Conservation (phyloP, 495 filamentous ascomycete genomes). For the Aspergillus sparsus region DNA sequence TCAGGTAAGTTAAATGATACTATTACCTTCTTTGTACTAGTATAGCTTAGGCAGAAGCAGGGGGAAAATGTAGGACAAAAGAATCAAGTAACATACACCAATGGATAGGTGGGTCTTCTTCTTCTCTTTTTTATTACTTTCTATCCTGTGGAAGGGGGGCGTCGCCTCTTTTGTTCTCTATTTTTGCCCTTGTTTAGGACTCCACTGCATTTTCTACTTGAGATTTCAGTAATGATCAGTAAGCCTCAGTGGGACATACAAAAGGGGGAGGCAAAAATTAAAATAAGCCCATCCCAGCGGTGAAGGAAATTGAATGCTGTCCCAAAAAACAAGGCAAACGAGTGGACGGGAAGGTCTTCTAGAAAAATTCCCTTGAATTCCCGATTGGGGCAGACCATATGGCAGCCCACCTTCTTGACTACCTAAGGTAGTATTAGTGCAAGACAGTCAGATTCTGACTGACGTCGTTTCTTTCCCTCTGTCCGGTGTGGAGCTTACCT, state of each 20-base stretch:
- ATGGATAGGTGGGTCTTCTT: slow-evolving; percentile 1
- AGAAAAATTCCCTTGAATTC: slow-evolving; percentile 48
- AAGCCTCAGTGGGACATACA: slow-evolving; percentile 19
- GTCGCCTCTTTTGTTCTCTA: not conserved
- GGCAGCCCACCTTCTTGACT: slow-evolving; percentile 20
- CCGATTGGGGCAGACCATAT: slow-evolving; percentile 34
- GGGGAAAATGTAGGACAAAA: slow-evolving; percentile 4
- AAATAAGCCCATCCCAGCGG: slow-evolving; percentile 17
- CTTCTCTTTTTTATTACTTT: not conserved
- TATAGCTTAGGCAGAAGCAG: slow-evolving; percentile 12
- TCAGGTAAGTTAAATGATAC: too few species aligned
- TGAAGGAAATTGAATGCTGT: slow-evolving; percentile 3
- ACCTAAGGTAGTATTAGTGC: slow-evolving; percentile 16
- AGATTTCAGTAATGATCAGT: slow-evolving; percentile 20
- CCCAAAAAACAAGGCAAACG: slow-evolving; percentile 24
- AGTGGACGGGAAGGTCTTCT: slow-evolving; percentile 40
- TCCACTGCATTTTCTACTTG: not conserved
- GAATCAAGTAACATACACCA: slow-evolving; percentile 3
- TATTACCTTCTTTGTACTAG: not conserved
- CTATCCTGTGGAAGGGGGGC: not conserved
- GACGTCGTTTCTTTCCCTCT: slow-evolving; percentile 31
- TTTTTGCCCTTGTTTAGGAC: slow-evolving; percentile 13
- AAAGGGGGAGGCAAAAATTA: slow-evolving; percentile 24
- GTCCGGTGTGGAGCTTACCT: slow-evolving; percentile 31
- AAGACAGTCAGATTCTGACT: slow-evolving; percentile 25